These are phyloP conservation scores for Vickermania spadyakhi DNA, from an alignment of 208 protist genomes.

Conservation along the genomic window DNA sequence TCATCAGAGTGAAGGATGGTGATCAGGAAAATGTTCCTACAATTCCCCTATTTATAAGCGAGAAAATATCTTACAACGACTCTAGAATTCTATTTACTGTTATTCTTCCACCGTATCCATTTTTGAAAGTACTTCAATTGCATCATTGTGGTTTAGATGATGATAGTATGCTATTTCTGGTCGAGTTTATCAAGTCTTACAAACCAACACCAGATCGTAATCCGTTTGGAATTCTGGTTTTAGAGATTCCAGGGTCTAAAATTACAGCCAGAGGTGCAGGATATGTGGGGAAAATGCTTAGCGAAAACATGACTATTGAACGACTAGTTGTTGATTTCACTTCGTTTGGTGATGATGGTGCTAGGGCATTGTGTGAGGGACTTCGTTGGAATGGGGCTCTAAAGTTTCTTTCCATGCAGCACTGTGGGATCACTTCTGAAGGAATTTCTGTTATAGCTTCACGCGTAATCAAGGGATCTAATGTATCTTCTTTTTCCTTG, in stretches of 20 bases:
- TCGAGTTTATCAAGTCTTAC: constrained; percentile 71
- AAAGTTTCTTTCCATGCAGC: constrained; percentile 60
- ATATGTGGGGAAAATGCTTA: constrained; percentile 53
- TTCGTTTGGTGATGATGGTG: constrained; percentile 58
- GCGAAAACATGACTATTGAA: constrained; percentile 60
- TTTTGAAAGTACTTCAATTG: constrained; percentile 59
- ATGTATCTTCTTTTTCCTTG: constrained; percentile 55
- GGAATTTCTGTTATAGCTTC: constrained; percentile 45
- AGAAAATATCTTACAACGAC: constrained; percentile 31
- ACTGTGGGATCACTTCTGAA: constrained; percentile 41
- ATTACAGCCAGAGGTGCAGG: constrained; percentile 58
- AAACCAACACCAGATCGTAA: constrained; percentile 56
- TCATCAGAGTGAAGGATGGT: constrained; percentile 68
- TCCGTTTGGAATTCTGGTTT: constrained; percentile 66
- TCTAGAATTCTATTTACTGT: constrained; percentile 39
- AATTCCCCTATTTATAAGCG: constrained; percentile 63
- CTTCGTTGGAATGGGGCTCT: constrained; percentile 81
- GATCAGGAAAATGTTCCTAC: constrained; percentile 60
- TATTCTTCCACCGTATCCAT: constrained; percentile 60
- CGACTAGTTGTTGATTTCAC: constrained; percentile 76
- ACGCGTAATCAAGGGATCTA: constrained; percentile 58
- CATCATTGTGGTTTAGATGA: constrained; percentile 64
- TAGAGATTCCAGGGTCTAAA: constrained; percentile 67
- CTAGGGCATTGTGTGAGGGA: constrained; percentile 39
- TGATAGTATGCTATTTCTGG: constrained; percentile 68